Evolutionary conservation across 768 basidiomycete genomes (phyloP).

Genomic region (Hemileccinum impolitum): DNA sequence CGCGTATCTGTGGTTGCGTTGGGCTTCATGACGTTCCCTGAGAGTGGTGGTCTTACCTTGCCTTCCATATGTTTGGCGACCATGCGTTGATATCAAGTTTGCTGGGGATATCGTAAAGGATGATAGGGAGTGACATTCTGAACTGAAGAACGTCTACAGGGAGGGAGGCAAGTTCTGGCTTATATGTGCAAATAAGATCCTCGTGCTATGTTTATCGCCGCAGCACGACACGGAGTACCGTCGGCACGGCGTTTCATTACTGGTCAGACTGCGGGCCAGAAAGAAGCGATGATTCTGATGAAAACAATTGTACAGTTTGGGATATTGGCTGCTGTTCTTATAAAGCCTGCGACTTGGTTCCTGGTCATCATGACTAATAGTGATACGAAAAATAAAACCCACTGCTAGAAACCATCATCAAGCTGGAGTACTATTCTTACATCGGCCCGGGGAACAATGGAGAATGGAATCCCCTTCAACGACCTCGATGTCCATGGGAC

Average conservation of each 20-base stretch:
- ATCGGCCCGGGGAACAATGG: not conserved
- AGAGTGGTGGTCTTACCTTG: conserved; percentile 29
- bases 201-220: conserved; percentile 5
- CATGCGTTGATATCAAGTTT: conserved; percentile 30
- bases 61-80: conserved; percentile 48
- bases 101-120: conserved; percentile 47
- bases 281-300: not conserved
- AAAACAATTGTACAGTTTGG: not conserved
- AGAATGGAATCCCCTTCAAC: conserved; percentile 7
- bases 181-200: conserved; percentile 5
- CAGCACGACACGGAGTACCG: not conserved
- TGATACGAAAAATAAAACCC: conserved; percentile 5
- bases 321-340: not conserved
- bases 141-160: not conserved
- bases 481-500: conserved; percentile 12
- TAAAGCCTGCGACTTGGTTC: not conserved
- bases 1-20: conserved; percentile 26
- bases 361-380: conserved; percentile 16
- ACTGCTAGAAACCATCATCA: not conserved
- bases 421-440: conserved; percentile 11
- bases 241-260: not conserved
- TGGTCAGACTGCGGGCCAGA: not conserved
- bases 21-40: not conserved
- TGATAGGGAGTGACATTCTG: conserved; percentile 29
- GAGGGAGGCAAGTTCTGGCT: not conserved